Base-by-base conservation (phyloP, 2,329 filamentous ascomycete genomes). In the Zelopaecilomyces penicillatus region DNA sequence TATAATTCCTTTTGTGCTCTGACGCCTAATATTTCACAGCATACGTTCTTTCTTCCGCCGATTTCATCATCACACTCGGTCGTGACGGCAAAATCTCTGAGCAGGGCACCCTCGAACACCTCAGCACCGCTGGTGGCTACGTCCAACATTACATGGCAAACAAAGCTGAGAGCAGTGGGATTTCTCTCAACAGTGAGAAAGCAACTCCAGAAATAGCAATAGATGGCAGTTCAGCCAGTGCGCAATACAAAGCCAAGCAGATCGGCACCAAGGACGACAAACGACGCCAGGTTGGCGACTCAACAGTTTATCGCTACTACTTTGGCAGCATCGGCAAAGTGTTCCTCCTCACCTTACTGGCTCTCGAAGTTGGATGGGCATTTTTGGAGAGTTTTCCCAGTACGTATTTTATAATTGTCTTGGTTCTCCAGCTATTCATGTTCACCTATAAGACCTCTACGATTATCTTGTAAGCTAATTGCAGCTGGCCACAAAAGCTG, bases 81-180 rank as follows among this genome's bases (percentile, higher is more conserved):
- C 42, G 39, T 0, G 35, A 52, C 6, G 49, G 51, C 3, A 11
- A 26, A 4, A 43, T 57, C 3, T 51, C 52, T 1, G 61, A 65
- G 12, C 60, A 66, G 48, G 68, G 68, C 4, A 55, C 53, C 4
- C 68, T 50, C 10, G 30, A 37, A 3, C 4, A 36, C 9, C 51
- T 57, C 5, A 28, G 39, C n/a, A 37, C 12, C 6, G 27, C 45
- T 6, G 39, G 37, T 1, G 52, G 46, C 33, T 54, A 52, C 10
- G 30, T 47, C 4, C 35, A 52, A 7, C n/a, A 30, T 7, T 12
- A 31, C n/a, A 9, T 11, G 26, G 4, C 4, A 9, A 11, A 12
- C 7, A 38, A 43, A 5, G 30, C 33, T 3, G 29, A 42, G 10
- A 28, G 5, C 7, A 12, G 7, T 6, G 30, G 37, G 19, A 19